Base-by-base conservation (phyloP, 75 land plant genomes). In the Pinus albicaulis region DNA sequence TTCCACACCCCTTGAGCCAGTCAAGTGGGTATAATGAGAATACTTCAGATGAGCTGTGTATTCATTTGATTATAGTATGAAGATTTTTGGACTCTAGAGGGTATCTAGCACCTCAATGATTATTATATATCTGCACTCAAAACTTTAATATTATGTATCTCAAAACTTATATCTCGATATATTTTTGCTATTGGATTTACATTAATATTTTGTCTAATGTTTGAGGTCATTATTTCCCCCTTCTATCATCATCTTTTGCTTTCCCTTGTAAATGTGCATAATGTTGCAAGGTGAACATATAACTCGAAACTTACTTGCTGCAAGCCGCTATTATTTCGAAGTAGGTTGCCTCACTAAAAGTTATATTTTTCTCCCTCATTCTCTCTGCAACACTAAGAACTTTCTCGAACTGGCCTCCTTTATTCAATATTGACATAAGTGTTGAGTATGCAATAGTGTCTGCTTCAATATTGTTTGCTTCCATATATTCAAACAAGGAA, bases 271-370 rank as follows among this genome's bases (percentile, higher is more conserved):
- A 38, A 70, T 22, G 7, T 17, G 36, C 4, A 74, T 17, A 74
- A 20, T 16, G 5, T 44, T 56, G 41, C 36, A 61, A 10, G 38
- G 57, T 74, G 17, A 77, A 17, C 5, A 24, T 19, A 56, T 55
- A n/a, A 34, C 68, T n/a, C 55, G 41, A 23, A 76, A 72, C 89
- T 80, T 84, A 96, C 99, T 86, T 82, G 91, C 89, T 90, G 78
- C 94, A 94, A 20, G 99, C 95, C 61, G 87, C 81, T 58, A 94
- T 76, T 13, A 94, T 74, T 76, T 94, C 93, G 79, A 81, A 90
- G 58, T 84, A 86, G 25, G 77, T 69, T 41, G 86, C 79, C 65
- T 92, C 87, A 82, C 69, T 84, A 17, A 88, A 81, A 19, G 76
- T 60, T 24, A 96, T 81, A 14, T 73, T 83, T 74, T 75, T 90